A percentile compares a stretch with the other conserved stretches of the same genome.
Conservation (phyloP, 805 yeast genomes). For the Teunomyces stri region DNA sequence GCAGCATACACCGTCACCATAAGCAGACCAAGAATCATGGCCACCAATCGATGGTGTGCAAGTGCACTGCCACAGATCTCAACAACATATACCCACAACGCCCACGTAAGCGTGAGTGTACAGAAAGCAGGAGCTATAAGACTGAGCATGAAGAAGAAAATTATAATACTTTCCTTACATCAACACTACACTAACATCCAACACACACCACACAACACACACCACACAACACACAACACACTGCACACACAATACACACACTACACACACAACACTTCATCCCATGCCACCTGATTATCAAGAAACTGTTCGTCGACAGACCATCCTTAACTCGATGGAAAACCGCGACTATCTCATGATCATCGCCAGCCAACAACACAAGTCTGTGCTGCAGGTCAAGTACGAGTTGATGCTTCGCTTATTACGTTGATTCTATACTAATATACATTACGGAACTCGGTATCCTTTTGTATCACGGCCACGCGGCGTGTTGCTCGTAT, state of each 20-base stretch:
- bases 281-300: not conserved
- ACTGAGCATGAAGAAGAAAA: not conserved
- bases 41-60: not conserved
- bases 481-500: conserved; percentile 11
- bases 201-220: too few relatives aligned
- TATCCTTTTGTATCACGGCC: conserved; percentile 3
- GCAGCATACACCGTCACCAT: conserved; percentile 31
- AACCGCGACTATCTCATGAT: conserved; percentile 37
- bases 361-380: conserved; percentile 40
- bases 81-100: conserved; percentile 37
- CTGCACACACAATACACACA: not conserved
- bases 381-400: conserved; percentile 41
- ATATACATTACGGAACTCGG: conserved; percentile 5
- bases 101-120: conserved; percentile 45
- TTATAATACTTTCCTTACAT: too few relatives aligned
- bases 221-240: too few relatives aligned
- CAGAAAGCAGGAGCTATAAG: conserved; percentile 28
- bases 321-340: conserved; percentile 38
- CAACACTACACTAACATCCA: too few relatives aligned
- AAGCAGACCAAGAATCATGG: not conserved
- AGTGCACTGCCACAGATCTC: conserved; percentile 19
- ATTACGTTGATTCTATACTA: conserved; percentile 10
- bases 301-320: conserved; percentile 22
- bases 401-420: conserved; percentile 36
- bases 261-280: not conserved